These are phyloP conservation scores for Penicillium sp. DNA, from an alignment of 2,329 filamentous ascomycete genomes.

Conservation along the genomic window DNA sequence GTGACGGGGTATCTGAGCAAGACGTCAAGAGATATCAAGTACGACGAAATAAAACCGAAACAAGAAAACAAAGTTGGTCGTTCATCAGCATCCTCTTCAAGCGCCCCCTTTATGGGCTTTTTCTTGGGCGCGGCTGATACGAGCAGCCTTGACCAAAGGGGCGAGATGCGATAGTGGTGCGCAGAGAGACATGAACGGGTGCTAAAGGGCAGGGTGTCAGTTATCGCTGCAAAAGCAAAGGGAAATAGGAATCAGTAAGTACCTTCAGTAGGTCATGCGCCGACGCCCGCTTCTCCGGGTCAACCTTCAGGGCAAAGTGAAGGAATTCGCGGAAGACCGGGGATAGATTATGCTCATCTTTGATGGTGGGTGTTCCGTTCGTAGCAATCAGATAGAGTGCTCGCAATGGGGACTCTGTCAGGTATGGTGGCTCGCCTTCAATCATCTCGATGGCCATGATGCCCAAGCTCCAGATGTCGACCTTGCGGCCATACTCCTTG, in stretches of 20 bases:
- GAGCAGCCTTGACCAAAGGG: constrained; percentile 80
- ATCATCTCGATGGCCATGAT: constrained; percentile 99
- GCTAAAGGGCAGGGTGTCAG: constrained; percentile 48
- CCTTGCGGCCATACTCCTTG: constrained; percentile 97
- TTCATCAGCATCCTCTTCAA: constrained; percentile 50
- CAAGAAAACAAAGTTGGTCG: constrained; percentile 12
- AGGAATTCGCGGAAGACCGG: constrained; percentile 86
- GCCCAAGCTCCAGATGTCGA: constrained; percentile 96
- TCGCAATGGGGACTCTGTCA: constrained; percentile 89
- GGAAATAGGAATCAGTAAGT: constrained; percentile 19
- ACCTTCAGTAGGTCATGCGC: constrained; percentile 91
- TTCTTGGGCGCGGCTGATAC: constrained; percentile 81
- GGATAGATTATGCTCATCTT: constrained; percentile 81
- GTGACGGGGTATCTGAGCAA: constrained; percentile 30
- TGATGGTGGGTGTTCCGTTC: constrained; percentile 91
- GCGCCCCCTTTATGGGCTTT: constrained; percentile 64
- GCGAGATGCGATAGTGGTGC: constrained; percentile 74
- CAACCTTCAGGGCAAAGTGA: constrained; percentile 89
- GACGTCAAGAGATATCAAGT: constrained; percentile 31
- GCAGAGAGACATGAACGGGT: constrained; percentile 75
- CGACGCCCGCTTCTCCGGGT: constrained; percentile 93
- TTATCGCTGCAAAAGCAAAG: not conserved
- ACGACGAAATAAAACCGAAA: constrained; percentile 21
- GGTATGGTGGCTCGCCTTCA: constrained; percentile 93
- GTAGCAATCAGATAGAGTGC: constrained; percentile 96